Base-by-base conservation (phyloP, 2,329 filamentous ascomycete genomes). In the Cylindrodendrum hubeiense region DNA sequence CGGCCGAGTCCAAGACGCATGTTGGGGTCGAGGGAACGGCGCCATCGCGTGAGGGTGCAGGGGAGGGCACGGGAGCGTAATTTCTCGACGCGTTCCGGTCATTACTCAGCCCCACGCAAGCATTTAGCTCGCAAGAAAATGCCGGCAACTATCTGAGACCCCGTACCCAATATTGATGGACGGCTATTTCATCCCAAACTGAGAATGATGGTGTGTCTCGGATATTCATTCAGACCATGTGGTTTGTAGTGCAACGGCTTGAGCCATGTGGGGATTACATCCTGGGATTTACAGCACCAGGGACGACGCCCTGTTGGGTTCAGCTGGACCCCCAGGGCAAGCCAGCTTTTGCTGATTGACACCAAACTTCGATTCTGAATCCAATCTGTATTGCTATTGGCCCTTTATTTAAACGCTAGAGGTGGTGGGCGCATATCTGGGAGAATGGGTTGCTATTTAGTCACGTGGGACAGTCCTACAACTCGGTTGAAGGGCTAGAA, bases 21-120 rank as follows among this genome's bases (percentile, higher is more conserved):
- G 37, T 34, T 33, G 64, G 47, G 26, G 58, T 62, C 17, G 67
- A 65, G 50, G 67, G 63, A 63, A 59, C 65, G 26, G 41, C 57
- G 12, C 66, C 63, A 54, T 53, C 61, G 50, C 67, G 63, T 37
- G 68, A 73, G 30, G 56, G 56, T 60, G 60, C 62, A 63, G 67
- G 65, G 57, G 71, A 70, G 17, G 57, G 64, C 50, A 62, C 66
- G 37, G 55, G 65, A 65, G 26, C 51, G 58, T 57, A 67, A 57
- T 66, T 65, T 62, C 62, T 43, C n/a, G 41, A 62, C 68, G 66
- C 65, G 63, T 57, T 53, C 55, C 49, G 59, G 63, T 52, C 62
- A 67, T 50, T 69, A 67, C 52, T 67, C 53, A 65, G 70, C 68
- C 70, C 68, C 70, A 66, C 64, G 60, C 43, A 41, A 52, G 59